These are phyloP conservation scores for baker's yeast (Saccharomyces cerevisiae) DNA, from an alignment of 805 yeast species.

Conservation along the genomic window DNA sequence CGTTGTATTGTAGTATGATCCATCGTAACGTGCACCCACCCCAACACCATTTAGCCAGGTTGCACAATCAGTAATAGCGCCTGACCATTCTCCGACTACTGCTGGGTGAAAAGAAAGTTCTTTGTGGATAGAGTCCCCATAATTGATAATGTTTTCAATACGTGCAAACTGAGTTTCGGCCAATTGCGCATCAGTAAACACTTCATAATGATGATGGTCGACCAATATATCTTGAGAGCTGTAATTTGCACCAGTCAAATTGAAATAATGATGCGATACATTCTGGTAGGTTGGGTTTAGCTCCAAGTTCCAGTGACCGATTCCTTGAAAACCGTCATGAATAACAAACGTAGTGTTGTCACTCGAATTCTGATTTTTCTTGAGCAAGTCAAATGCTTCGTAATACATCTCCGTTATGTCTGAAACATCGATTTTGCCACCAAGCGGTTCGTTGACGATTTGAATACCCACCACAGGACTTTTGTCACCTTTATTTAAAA, in stretches of 20 bases:
- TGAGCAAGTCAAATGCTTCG: slow-evolving; percentile 27
- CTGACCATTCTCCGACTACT: slow-evolving; percentile 64
- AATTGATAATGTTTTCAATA: slow-evolving; percentile 27
- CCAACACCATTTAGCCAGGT: slow-evolving; percentile 64
- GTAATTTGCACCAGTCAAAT: slow-evolving; percentile 31
- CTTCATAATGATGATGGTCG: slow-evolving; percentile 90
- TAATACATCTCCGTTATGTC: slow-evolving; percentile 29
- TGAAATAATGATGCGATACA: slow-evolving; percentile 29
- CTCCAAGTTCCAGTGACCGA: slow-evolving; percentile 48
- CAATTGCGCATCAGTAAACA: slow-evolving; percentile 61
- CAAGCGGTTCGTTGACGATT: slow-evolving; percentile 65
- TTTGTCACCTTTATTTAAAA: slow-evolving; percentile 29
- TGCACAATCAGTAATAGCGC: slow-evolving; percentile 64
- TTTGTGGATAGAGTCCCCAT: slow-evolving; percentile 24
- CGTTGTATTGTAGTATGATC: slow-evolving; percentile 32
- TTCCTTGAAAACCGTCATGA: slow-evolving; percentile 57
- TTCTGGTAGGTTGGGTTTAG: slow-evolving; percentile 29
- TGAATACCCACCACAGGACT: slow-evolving; percentile 60
- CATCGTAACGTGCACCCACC: slow-evolving; percentile 56
- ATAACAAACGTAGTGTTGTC: slow-evolving; percentile 41
- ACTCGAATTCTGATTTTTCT: slow-evolving; percentile 11
- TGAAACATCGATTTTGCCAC: slow-evolving; percentile 38
- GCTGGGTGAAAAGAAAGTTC: slow-evolving; percentile 39
- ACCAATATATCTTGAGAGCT: slow-evolving; percentile 55
- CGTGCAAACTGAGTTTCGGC: slow-evolving; percentile 32